Evolutionary conservation across 192 early-diverging fungal genomes (phyloP).

Genomic region (Linnemannia schmuckeri): DNA sequence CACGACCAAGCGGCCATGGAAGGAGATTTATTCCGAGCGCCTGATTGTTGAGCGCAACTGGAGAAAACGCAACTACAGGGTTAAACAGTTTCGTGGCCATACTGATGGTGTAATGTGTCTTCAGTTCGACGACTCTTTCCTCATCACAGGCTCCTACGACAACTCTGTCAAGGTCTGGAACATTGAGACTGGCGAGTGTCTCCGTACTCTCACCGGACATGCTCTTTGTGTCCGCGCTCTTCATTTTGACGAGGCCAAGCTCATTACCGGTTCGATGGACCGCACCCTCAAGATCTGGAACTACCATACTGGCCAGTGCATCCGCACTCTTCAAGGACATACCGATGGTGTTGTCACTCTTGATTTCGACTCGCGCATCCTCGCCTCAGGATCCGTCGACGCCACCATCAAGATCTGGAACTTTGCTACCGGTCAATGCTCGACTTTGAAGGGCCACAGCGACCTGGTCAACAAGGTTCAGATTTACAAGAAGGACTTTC

Average conservation of each 20-base stretch:
- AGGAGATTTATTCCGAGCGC: slow-evolving; percentile 96
- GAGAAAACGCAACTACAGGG: slow-evolving; percentile 82
- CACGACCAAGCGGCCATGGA: slow-evolving; percentile 74
- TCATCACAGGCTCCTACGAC: slow-evolving; percentile 93
- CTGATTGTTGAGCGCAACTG: slow-evolving; percentile 94
- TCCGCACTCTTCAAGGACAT: slow-evolving; percentile 84
- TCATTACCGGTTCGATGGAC: slow-evolving; percentile 96
- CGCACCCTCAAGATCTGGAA: slow-evolving; percentile 94
- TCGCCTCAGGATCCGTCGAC: slow-evolving; percentile 90
- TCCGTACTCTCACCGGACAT: slow-evolving; percentile 86
- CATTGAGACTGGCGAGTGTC: slow-evolving; percentile 80
- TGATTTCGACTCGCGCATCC: slow-evolving; percentile 80
- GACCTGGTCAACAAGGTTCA: slow-evolving; percentile 95
- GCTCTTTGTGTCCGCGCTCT: slow-evolving; percentile 86
- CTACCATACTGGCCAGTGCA: slow-evolving; percentile 88
- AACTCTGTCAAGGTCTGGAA: slow-evolving; percentile 93
- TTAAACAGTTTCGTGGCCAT: slow-evolving; percentile 79
- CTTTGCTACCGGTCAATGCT: slow-evolving; percentile 72
- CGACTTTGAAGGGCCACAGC: slow-evolving; percentile 82
- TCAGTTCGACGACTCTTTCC: slow-evolving; percentile 85
- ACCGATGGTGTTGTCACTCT: slow-evolving; percentile 84
- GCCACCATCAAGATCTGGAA: slow-evolving; percentile 91
- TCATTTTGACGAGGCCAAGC: slow-evolving; percentile 94
- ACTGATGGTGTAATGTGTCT: slow-evolving; percentile 91
- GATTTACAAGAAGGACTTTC: slow-evolving; percentile 72